These are phyloP conservation scores for Xerocomellus chrysenteron DNA, from an alignment of 768 basidiomycete species.

Conservation along the genomic window DNA sequence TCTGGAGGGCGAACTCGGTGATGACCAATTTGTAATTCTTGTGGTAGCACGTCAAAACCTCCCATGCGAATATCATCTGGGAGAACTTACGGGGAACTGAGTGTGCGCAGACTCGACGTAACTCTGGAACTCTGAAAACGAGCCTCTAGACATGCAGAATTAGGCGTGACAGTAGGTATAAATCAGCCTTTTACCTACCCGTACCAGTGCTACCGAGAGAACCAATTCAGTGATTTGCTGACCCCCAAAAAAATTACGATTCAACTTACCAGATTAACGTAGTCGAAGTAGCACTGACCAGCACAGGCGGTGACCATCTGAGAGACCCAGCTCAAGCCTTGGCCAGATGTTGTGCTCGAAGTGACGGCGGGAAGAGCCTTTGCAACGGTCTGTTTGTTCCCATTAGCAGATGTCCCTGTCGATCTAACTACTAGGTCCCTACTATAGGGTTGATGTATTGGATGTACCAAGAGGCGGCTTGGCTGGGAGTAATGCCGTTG, in stretches of 20 bases:
- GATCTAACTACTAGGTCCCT: neutral
- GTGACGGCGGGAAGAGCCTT: slow-evolving; percentile 40
- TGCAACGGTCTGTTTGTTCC: slow-evolving; percentile 29
- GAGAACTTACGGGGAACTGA: slow-evolving; percentile 27
- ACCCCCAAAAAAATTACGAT: neutral
- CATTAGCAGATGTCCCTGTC: neutral
- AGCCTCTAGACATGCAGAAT: slow-evolving; percentile 15
- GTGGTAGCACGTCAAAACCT: neutral
- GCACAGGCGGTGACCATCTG: slow-evolving; percentile 36
- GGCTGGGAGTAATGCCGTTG: slow-evolving; percentile 26
- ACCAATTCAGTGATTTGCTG: neutral
- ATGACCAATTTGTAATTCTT: slow-evolving; percentile 28
- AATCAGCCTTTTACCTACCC: slow-evolving; percentile 17
- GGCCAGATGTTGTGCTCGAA: slow-evolving; percentile 30
- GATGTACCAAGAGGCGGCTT: slow-evolving; percentile 39
- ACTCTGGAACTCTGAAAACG: slow-evolving; percentile 30
- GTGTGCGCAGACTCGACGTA: slow-evolving; percentile 27
- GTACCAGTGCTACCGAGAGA: slow-evolving; percentile 26
- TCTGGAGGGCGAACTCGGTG: slow-evolving; percentile 34
- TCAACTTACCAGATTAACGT: slow-evolving; percentile 33
- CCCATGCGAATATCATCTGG: too few relatives aligned
- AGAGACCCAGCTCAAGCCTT: slow-evolving; percentile 37
- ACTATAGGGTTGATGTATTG: slow-evolving; percentile 38
- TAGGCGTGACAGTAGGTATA: neutral
- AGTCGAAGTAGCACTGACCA: slow-evolving; percentile 37